phyloP scores from a whole-genome alignment of 169 alveolate genomes.

The Nephromyces sp. region DNA sequence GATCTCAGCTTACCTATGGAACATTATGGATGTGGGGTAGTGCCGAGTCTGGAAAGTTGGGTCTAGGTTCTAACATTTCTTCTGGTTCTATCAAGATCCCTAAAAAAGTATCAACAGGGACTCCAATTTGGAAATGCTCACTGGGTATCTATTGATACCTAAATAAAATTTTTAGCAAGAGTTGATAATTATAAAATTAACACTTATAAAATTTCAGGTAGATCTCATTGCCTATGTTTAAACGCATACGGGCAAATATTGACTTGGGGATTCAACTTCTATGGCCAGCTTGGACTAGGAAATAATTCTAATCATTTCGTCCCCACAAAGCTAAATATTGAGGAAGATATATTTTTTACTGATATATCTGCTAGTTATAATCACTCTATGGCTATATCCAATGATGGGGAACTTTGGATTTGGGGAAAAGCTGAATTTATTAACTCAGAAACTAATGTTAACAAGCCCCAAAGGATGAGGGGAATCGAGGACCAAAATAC shows the following conservation, averaged over 20 bases:
- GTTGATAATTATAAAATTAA: no score
- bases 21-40: constrained; percentile 71
- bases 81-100: constrained; percentile 58
- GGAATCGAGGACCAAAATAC: constrained; percentile 37
- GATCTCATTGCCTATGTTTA: constrained; percentile 53
- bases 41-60: constrained; percentile 73
- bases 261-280: constrained; percentile 68
- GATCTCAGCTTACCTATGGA: constrained; percentile 40
- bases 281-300: constrained; percentile 49
- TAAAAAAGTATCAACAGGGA: constrained; percentile 39
- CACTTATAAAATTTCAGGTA: no score
- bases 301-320: constrained; percentile 28
- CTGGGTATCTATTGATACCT: no score
- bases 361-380: constrained; percentile 37
- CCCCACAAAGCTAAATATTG: constrained; percentile 35
- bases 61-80: constrained; percentile 58
- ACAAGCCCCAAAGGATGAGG: constrained; percentile 22
- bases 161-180: no score
- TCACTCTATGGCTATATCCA: constrained; percentile 41
- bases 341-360: constrained; percentile 7
- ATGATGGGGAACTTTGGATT: constrained; percentile 38
- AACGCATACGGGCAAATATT: constrained; percentile 51
- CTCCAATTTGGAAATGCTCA: constrained; percentile 57
- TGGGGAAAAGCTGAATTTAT: constrained; percentile 37
- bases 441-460: constrained; percentile 7